Evolutionary conservation across 164 flowering plant genomes (phyloP).

Genomic region (Tinospora cordifolia): DNA sequence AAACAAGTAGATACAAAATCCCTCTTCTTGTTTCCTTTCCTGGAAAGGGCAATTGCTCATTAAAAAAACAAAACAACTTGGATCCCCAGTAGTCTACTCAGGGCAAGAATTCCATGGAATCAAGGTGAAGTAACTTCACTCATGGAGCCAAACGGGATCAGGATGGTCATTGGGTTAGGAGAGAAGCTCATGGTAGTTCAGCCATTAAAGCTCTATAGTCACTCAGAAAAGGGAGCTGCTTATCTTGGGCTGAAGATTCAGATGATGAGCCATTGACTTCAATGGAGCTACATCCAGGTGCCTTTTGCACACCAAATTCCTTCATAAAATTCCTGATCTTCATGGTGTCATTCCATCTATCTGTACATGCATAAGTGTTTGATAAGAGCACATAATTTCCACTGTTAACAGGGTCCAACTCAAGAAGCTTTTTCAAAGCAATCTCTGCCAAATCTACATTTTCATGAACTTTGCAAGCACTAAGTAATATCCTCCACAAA

Average conservation of each 20-base stretch:
- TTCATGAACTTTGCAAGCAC: constrained; percentile 58
- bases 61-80: background rate
- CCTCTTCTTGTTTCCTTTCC: background rate
- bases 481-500: constrained; percentile 55
- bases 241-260: background rate
- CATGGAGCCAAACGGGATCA: background rate
- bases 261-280: constrained; percentile 19
- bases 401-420: constrained; percentile 48
- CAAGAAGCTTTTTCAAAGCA: constrained; percentile 41
- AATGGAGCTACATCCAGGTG: constrained; percentile 49
- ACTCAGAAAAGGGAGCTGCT: background rate
- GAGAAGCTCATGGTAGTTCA: background rate
- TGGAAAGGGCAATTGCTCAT: background rate
- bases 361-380: constrained; percentile 46
- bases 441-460: constrained; percentile 48
- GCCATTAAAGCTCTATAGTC: constrained; percentile 1
- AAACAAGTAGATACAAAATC: background rate
- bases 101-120: background rate
- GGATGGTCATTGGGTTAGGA: background rate
- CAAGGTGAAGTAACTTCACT: background rate
- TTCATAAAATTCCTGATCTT: constrained; percentile 45
- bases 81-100: background rate
- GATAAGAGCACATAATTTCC: constrained; percentile 58
- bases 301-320: constrained; percentile 38
- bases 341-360: constrained; percentile 53